Conservation (phyloP, 768 basidiomycete genomes). For the Trametes cingulata region DNA sequence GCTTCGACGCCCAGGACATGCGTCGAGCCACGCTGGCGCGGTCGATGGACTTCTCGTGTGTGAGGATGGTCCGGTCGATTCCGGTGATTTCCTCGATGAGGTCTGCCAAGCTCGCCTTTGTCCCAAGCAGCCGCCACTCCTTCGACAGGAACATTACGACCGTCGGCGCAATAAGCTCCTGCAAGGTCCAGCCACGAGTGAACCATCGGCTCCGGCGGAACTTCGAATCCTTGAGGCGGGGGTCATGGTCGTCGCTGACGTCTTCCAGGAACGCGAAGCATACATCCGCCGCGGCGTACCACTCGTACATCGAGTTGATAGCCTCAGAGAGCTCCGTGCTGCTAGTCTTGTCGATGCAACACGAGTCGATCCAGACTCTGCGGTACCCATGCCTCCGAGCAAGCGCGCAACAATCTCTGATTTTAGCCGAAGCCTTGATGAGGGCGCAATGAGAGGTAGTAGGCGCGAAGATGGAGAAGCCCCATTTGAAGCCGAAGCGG, state of each 20-base stretch:
- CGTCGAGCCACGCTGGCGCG: constrained; percentile 16
- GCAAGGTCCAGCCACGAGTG: constrained; percentile 19
- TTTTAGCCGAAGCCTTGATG: neutral
- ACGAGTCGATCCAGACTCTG: constrained; percentile 19
- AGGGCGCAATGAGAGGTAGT: neutral
- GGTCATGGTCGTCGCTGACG: constrained; percentile 16
- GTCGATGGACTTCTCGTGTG: constrained; percentile 2
- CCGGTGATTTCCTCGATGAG: constrained; percentile 17
- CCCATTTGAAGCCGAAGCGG: neutral
- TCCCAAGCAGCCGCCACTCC: constrained; percentile 14
- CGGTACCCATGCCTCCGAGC: constrained; percentile 15
- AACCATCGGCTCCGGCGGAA: constrained; percentile 22
- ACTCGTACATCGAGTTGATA: constrained; percentile 22
- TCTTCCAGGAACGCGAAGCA: constrained; percentile 18
- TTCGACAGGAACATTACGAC: constrained; percentile 7
- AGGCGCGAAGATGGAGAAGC: neutral
- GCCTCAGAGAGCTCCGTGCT: constrained; percentile 19
- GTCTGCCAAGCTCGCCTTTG: constrained; percentile 9
- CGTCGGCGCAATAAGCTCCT: constrained; percentile 20
- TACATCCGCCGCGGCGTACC: constrained; percentile 19
- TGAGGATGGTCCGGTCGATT: constrained; percentile 3
- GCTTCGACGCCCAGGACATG: constrained; percentile 21
- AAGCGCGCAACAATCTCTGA: constrained; percentile 10
- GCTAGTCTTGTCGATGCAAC: constrained; percentile 24
- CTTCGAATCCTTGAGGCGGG: constrained; percentile 7